phyloP scores from a whole-genome alignment of 2,329 filamentous ascomycete genomes.

The Colletotrichum sp. region DNA sequence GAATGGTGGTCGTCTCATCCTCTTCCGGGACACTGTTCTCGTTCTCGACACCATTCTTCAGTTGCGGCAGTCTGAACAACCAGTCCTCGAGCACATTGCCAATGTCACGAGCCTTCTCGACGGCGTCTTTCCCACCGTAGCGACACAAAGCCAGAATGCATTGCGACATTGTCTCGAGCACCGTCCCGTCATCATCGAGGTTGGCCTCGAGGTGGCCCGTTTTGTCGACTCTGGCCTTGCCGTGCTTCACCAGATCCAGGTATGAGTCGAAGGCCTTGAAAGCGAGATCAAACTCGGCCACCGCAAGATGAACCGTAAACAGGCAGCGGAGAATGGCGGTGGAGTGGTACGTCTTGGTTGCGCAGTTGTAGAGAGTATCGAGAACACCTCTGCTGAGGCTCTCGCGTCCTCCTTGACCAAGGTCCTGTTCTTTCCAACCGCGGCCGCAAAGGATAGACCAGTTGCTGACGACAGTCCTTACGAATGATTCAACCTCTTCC shows the following conservation, averaged over 20 bases:
- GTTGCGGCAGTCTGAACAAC: constrained; percentile 64
- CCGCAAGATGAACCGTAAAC: constrained; percentile 83
- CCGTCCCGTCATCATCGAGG: constrained; percentile 78
- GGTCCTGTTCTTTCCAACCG: constrained; percentile 79
- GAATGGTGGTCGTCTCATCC: constrained; percentile 37
- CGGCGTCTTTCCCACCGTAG: constrained; percentile 76
- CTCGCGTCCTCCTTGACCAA: constrained; percentile 82
- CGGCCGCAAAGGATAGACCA: constrained; percentile 84
- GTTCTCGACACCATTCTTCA: constrained; percentile 32
- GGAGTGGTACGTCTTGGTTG: constrained; percentile 94
- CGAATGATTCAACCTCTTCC: constrained; percentile 81
- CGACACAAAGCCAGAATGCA: constrained; percentile 82
- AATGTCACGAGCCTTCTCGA: constrained; percentile 79
- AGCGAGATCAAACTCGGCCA: constrained; percentile 91
- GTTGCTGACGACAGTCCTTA: constrained; percentile 79
- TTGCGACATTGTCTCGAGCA: constrained; percentile 79
- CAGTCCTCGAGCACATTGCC: constrained; percentile 75
- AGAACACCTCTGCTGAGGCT: constrained; percentile 77
- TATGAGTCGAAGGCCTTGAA: constrained; percentile 93
- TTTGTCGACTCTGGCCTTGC: constrained; percentile 84
- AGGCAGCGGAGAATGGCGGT: constrained; percentile 85
- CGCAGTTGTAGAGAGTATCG: constrained; percentile 87
- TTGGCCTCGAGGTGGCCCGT: constrained; percentile 71
- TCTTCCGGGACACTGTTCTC: constrained; percentile 31
- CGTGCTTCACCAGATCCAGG: constrained; percentile 83